Conservation (phyloP, 371 early-diverging fungal species). For the Mucor velutinosus region DNA sequence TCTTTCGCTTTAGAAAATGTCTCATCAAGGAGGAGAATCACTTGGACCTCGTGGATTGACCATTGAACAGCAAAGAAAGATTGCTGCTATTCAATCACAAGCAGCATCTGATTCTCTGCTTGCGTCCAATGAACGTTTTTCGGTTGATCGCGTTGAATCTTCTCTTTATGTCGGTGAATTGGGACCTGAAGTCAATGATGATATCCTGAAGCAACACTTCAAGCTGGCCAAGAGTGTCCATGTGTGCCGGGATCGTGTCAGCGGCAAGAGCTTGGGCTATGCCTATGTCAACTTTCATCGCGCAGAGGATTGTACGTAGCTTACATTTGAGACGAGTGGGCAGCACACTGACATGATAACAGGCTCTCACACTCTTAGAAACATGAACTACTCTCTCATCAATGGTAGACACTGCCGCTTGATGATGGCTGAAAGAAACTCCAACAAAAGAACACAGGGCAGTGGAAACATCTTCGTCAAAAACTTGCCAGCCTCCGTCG, state of each 20-base stretch:
- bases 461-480: slow-evolving; percentile 99
- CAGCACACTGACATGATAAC: slow-evolving; percentile 6
- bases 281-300: slow-evolving; percentile 95
- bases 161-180: slow-evolving; percentile 91
- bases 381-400: slow-evolving; percentile 91
- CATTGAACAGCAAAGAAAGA: slow-evolving; percentile 41
- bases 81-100: slow-evolving; percentile 44
- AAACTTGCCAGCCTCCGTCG: slow-evolving; percentile 94
- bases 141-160: slow-evolving; percentile 38
- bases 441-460: slow-evolving; percentile 82
- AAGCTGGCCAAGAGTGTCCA: slow-evolving; percentile 88
- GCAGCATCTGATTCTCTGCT: slow-evolving; percentile 20
- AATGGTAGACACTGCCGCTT: slow-evolving; percentile 94
- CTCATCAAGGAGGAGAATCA: neutral
- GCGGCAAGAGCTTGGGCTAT: slow-evolving; percentile 94
- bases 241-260: slow-evolving; percentile 96
- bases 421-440: slow-evolving; percentile 98
- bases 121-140: slow-evolving; percentile 15
- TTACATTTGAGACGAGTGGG: neutral
- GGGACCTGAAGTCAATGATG: slow-evolving; percentile 91
- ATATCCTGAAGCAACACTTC: slow-evolving; percentile 92
- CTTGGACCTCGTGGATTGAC: slow-evolving; percentile 34
- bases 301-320: slow-evolving; percentile 62
- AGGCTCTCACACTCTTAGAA: slow-evolving; percentile 87
- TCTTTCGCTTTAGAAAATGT: neutral